Conservation (phyloP, 2,329 filamentous ascomycete species). For the Venturia effusa region DNA sequence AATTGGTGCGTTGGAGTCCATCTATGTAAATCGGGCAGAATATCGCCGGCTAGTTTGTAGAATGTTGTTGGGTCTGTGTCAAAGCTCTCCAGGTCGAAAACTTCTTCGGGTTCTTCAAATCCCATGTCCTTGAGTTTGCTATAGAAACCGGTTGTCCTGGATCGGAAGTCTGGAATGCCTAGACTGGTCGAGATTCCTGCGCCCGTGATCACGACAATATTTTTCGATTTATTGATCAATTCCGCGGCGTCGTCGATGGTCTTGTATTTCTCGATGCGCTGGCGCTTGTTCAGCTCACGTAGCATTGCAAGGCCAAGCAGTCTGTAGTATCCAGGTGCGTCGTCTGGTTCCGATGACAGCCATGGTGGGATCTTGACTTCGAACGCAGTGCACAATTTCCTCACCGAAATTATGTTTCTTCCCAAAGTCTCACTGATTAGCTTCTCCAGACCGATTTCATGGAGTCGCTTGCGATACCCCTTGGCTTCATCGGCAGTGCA, state of each 20-base stretch:
- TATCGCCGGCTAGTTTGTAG: slow-evolving; percentile 84
- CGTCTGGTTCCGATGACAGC: slow-evolving; percentile 61
- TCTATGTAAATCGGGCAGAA: slow-evolving; percentile 67
- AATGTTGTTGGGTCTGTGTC: slow-evolving; percentile 79
- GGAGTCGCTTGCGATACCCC: slow-evolving; percentile 58
- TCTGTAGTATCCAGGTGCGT: slow-evolving; percentile 51
- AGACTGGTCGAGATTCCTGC: slow-evolving; percentile 95
- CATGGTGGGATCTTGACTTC: slow-evolving; percentile 63
- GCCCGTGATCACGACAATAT: slow-evolving; percentile 89
- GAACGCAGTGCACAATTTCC: slow-evolving; percentile 80
- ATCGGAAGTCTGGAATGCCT: slow-evolving; percentile 94
- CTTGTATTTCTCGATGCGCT: slow-evolving; percentile 72
- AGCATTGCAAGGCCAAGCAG: slow-evolving; percentile 68
- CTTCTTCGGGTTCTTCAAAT: slow-evolving; percentile 76
- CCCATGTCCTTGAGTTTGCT: slow-evolving; percentile 71
- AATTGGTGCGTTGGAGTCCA: slow-evolving; percentile 92
- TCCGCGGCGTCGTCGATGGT: slow-evolving; percentile 76
- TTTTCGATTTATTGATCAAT: slow-evolving; percentile 61
- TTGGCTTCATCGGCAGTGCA: slow-evolving; percentile 45
- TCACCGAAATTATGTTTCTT: slow-evolving; percentile 59
- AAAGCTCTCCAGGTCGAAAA: slow-evolving; percentile 87
- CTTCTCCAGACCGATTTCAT: slow-evolving; percentile 62
- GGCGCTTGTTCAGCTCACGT: slow-evolving; percentile 70
- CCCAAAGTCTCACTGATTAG: slow-evolving; percentile 67
- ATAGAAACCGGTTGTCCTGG: slow-evolving; percentile 85